phyloP scores from a whole-genome alignment of 345 rosid genomes.

The Cardamine resedifolia region DNA sequence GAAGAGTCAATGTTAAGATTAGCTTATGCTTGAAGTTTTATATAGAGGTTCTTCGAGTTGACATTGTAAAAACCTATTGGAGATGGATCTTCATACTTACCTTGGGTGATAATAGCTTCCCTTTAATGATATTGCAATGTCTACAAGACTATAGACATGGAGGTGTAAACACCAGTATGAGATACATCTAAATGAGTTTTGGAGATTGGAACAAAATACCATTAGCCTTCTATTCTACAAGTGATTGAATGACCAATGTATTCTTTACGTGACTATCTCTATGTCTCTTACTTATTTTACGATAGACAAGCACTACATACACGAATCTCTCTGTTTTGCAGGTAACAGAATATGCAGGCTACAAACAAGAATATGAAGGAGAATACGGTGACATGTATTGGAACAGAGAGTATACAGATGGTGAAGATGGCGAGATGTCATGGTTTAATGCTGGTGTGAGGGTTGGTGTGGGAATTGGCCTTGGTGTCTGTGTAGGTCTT shows the following conservation, averaged over 20 bases:
- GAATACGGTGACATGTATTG: conserved; percentile 63
- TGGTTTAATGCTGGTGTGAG: conserved; percentile 98
- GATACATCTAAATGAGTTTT: neutral
- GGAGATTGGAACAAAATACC: neutral
- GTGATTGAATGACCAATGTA: neutral
- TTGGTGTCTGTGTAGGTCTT: conserved; percentile 82
- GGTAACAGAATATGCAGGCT: conserved; percentile 53
- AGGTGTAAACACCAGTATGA: neutral
- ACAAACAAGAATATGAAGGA: conserved; percentile 60
- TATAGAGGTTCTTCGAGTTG: neutral
- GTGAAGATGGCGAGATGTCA: conserved; percentile 86
- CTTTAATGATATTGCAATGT: neutral
- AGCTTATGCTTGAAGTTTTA: neutral
- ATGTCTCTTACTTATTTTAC: neutral
- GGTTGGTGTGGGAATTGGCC: conserved; percentile 97
- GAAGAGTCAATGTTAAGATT: neutral
- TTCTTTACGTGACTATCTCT: neutral
- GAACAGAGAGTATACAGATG: conserved; percentile 65
- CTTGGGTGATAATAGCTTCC: neutral
- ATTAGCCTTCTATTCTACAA: neutral
- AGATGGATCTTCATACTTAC: conserved; percentile 5
- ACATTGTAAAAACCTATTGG: neutral
- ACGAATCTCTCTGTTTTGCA: conserved; percentile 33
- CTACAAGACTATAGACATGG: neutral
- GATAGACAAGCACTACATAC: neutral